Base-by-base conservation (phyloP, 768 basidiomycete species). In the Termitomyces sp. region DNA sequence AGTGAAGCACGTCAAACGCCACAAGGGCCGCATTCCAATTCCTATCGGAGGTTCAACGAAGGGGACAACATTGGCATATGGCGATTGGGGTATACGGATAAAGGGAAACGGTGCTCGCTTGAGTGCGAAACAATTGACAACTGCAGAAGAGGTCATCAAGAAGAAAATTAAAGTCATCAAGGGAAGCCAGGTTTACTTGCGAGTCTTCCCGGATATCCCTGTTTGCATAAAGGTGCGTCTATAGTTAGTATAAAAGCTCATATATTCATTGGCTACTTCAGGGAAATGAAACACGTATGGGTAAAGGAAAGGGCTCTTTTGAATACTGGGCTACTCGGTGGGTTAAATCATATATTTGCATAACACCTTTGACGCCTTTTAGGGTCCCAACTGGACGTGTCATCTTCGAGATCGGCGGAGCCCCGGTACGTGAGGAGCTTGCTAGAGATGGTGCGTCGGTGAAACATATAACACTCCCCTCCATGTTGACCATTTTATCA, bases 281-380 rank as follows among this genome's bases (percentile, higher is more conserved):
- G 91, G 96, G 97, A 52, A 98, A 97, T 63, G 95, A 98, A 71
- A 95, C 93, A 5, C 89, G 97, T 79, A 98, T 98, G 97, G 97
- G 97, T 49, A 98, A 98, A 73, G 97, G 97, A 56, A 99, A 99
- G 70, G 97, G 97, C 45, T 83, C 89, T 0, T 98, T 98, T 64
- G 97, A 98, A 66, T 98, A 80, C 68, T 99, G 97, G 97, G 92
- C 95, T 26, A 91, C 89, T 56, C 83, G 92, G 91, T 93, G 63
- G 53, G 83, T 65, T 22, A 58, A 57, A 6, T 51, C 35, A 40
- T 21, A n/a, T 21, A 21, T 53, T 12, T 14, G 11, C 15, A 15
- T 24, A 41, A 48, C 9, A n/a, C 38, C 38, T 32, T n/a, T 40
- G 26, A 32, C 46, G 17, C 45, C 21, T 26, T 44, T 45, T 59